Base-by-base conservation (phyloP, 148 eudicot species). In the Tetragonia tetragonoides region DNA sequence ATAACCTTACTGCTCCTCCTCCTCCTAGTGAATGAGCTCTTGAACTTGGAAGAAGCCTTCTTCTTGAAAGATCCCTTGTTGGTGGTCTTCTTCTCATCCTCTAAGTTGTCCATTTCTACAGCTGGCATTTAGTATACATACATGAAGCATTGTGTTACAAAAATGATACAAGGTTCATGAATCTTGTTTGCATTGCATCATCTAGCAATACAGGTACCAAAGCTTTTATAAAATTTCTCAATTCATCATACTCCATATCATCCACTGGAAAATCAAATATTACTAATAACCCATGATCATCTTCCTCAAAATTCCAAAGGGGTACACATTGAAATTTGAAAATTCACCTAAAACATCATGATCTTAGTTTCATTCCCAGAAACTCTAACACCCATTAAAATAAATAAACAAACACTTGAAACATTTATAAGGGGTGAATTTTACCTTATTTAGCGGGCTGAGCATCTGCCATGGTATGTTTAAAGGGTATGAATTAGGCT, bases 1-100 rank as follows among this genome's bases (percentile, higher is more conserved):
- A 84, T 89, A 79, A 93, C 95, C 84, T 88, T 90, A 78, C 99
- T 93, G 87, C 89, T 91, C 78, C 92, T 87, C 83, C 94, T 86
- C 87, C 86, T 91, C 84, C 89, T 91, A 2, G 85, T 80, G 83
- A 95, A 85, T 16, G 99, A 95, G 63, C 89, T 81, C 85, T 91
- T 91, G 83, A 93, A 93, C 87, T 93, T 95, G 38, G 82, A 79
- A 21, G 99, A 95, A 73, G 93, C 90, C 78, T 78, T 86, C 87
- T 93, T 90, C 88, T 86, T 95, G 49, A 91, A 81, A 74, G 96
- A 88, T 70, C 92, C 91, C 74, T 86, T 80, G 82, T 86, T 80
- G 82, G 87, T 84, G 39, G 85, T 88, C 83, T 87, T 88, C 84
- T 71, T 92, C 59, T 90, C 95, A 83, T 90, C 90, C 77, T 92